Conservation (phyloP, 1,284 basidiomycete genomes). For the Coniferiporia weirii region DNA sequence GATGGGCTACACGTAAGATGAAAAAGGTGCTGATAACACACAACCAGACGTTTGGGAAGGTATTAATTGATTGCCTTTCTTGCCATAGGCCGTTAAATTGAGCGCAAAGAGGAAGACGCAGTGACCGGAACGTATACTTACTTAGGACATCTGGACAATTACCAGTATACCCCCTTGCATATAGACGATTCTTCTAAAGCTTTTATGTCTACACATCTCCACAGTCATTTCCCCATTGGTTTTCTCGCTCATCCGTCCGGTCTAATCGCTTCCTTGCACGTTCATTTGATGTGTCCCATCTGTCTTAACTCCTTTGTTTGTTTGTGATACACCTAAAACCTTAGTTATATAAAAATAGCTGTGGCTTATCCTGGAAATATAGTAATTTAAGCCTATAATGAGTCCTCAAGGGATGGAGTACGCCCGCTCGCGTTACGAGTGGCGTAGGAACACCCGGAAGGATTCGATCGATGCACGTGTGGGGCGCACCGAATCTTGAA, state of each 20-base stretch:
- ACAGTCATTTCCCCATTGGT: not conserved
- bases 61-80: not conserved
- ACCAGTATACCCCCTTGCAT: too few relatives aligned
- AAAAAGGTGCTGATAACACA: constrained; percentile 23
- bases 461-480: too few relatives aligned
- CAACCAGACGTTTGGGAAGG: not conserved
- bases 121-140: not conserved
- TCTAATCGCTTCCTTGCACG: not conserved
- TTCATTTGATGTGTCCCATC: not conserved
- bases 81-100: not conserved
- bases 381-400: too few relatives aligned
- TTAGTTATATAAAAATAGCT: too few relatives aligned
- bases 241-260: not conserved
- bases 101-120: constrained; percentile 2
- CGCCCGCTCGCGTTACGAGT: too few relatives aligned
- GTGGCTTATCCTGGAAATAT: too few relatives aligned
- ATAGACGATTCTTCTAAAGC: too few relatives aligned
- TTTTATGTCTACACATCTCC: not conserved
- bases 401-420: too few relatives aligned
- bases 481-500: too few relatives aligned
- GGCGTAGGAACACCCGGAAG: too few relatives aligned
- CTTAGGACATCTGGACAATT: not conserved
- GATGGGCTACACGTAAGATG: constrained; percentile 24
- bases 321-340: too few relatives aligned
- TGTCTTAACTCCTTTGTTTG: not conserved